Conservation (phyloP, 176 grass and related monocot species). For the Poa annua region DNA sequence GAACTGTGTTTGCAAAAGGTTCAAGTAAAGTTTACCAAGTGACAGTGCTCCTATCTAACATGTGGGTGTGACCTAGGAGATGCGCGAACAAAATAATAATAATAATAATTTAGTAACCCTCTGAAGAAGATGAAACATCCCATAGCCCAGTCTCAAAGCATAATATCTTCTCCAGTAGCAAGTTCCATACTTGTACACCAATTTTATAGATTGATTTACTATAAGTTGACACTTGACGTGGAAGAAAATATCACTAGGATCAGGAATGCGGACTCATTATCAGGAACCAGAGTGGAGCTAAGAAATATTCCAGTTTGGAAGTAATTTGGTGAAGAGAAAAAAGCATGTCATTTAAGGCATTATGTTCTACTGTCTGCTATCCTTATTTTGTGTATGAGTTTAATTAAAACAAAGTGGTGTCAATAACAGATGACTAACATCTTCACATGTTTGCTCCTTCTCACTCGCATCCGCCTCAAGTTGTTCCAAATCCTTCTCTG, state of each 20-base stretch:
- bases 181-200: not conserved
- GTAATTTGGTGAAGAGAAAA: conserved; percentile 17
- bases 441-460: conserved; percentile 71
- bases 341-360: conserved; percentile 4
- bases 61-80: conserved; percentile 13
- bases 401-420: conserved; percentile 4
- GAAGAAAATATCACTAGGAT: conserved; percentile 12
- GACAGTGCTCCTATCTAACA: conserved; percentile 11
- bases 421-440: conserved; percentile 59
- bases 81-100: conserved; percentile 3
- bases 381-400: conserved; percentile 22
- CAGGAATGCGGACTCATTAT: not conserved
- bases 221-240: not conserved
- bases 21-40: conserved; percentile 15
- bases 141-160: conserved; percentile 16
- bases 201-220: conserved; percentile 8
- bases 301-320: conserved; percentile 10
- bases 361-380: conserved; percentile 18
- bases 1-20: conserved; percentile 29
- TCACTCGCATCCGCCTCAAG: conserved; percentile 68
- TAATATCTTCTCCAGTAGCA: not conserved
- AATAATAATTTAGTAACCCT: not conserved
- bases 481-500: conserved; percentile 79
- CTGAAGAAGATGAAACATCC: conserved; percentile 6
- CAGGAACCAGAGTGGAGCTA: not conserved